phyloP scores from a whole-genome alignment of 1,284 basidiomycete genomes.

The Sanghuangporus sanghuang region DNA sequence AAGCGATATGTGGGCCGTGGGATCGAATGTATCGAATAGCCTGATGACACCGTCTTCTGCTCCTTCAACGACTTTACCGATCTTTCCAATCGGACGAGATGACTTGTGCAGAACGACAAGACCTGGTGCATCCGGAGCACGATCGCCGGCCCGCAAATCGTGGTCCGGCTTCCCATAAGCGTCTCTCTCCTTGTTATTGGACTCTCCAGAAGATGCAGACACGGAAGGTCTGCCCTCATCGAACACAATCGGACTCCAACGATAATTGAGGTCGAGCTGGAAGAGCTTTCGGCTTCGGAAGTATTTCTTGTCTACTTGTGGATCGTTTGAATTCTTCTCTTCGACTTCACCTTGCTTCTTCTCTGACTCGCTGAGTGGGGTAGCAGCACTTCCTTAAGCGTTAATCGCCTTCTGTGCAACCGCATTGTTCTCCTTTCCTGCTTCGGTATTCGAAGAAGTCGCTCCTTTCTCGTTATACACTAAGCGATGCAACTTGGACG shows the following conservation, averaged over 20 bases:
- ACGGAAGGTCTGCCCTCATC: slow-evolving; percentile 13
- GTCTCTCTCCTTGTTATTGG: neutral
- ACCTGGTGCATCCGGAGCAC: slow-evolving; percentile 21
- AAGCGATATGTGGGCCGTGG: slow-evolving; percentile 18
- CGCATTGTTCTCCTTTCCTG: neutral
- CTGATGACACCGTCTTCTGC: neutral
- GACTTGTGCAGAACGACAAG: slow-evolving; percentile 4
- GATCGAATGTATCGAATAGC: slow-evolving; percentile 20
- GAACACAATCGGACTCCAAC: slow-evolving; percentile 21
- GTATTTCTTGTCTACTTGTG: neutral
- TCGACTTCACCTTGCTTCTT: too few species aligned
- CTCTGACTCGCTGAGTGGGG: neutral
- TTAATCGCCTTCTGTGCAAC: neutral
- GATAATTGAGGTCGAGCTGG: slow-evolving; percentile 22
- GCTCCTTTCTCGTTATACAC: neutral
- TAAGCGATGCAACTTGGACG: neutral
- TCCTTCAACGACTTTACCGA: neutral
- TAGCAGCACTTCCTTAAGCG: neutral
- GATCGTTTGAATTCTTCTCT: neutral
- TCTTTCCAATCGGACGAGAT: neutral
- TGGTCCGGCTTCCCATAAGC: slow-evolving; percentile 6
- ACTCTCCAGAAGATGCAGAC: too few species aligned
- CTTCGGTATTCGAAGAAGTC: neutral
- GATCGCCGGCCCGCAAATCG: slow-evolving; percentile 18
- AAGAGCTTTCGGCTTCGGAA: slow-evolving; percentile 12